Evolutionary conservation across 495 filamentous ascomycete genomes (phyloP).

Genomic region (Talaromyces proteolyticus): DNA sequence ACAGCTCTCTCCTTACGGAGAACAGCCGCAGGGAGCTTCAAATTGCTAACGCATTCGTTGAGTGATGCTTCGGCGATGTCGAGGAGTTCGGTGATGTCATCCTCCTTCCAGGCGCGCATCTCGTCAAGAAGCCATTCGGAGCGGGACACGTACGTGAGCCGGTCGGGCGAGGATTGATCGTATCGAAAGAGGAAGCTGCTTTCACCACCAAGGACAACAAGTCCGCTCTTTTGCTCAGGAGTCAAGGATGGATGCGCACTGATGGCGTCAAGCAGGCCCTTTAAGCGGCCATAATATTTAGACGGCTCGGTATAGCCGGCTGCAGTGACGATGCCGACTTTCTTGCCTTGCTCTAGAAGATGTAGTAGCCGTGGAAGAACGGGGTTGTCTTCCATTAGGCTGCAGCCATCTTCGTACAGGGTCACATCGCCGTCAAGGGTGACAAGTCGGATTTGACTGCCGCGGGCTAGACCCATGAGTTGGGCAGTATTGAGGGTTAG

Average conservation of each 20-base stretch:
- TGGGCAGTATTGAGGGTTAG: conserved; percentile 93
- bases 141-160: conserved; percentile 56
- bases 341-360: conserved; percentile 54
- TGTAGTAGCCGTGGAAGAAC: conserved; percentile 73
- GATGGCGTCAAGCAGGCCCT: conserved; percentile 81
- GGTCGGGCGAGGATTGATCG: conserved; percentile 25
- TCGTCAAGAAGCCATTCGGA: conserved; percentile 76
- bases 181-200: conserved; percentile 86
- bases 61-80: conserved; percentile 83
- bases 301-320: conserved; percentile 87
- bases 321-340: conserved; percentile 92
- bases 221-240: conserved; percentile 57
- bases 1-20: conserved; percentile 92
- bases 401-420: conserved; percentile 88
- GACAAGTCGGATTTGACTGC: conserved; percentile 61
- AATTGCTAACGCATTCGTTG: conserved; percentile 66
- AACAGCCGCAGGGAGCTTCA: conserved; percentile 70
- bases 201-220: conserved; percentile 89
- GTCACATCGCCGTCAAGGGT: conserved; percentile 99
- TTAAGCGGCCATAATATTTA: conserved; percentile 76
- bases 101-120: conserved; percentile 80
- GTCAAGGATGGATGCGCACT: conserved; percentile 53
- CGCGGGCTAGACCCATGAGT: conserved; percentile 70
- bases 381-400: conserved; percentile 63
- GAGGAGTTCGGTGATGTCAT: conserved; percentile 69